A percentile compares a stretch with the other conserved stretches of the same genome.
phyloP scores from a whole-genome alignment of 2,329 filamentous ascomycete genomes.

The Neoscytalidium dimidiatum region DNA sequence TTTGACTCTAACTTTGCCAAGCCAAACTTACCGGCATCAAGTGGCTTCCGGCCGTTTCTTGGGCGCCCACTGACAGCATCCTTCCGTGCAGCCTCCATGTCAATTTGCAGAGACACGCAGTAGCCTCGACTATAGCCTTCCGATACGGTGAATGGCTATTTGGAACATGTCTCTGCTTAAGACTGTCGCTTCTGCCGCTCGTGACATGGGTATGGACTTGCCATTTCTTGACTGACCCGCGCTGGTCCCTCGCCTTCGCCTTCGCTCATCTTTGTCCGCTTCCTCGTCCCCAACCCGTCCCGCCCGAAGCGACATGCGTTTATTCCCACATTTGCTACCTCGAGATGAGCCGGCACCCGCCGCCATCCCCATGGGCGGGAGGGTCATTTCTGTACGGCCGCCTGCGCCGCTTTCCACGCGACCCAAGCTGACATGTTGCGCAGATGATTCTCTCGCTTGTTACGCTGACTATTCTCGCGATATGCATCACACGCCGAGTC shows the following conservation, averaged over 20 bases:
- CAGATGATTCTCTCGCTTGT: slow-evolving; percentile 12
- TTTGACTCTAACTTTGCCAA: slow-evolving; percentile 10
- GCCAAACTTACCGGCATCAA: not conserved
- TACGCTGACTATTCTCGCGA: slow-evolving; percentile 17
- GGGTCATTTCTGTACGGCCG: slow-evolving; percentile 25
- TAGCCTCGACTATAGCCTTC: slow-evolving; percentile 9
- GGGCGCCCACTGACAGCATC: not conserved
- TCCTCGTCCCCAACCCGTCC: not conserved
- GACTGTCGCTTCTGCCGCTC: not conserved
- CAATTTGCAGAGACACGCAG: not conserved
- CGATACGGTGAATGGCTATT: not conserved
- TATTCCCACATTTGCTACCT: not conserved
- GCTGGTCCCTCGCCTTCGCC: not conserved
- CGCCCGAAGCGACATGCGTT: not conserved
- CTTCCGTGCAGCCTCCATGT: not conserved
- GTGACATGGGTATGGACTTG: slow-evolving; percentile 10
- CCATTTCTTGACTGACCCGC: not conserved
- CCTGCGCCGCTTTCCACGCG: not conserved
- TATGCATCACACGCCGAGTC: slow-evolving; percentile 27
- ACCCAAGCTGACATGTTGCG: not conserved
- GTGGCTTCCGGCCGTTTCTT: not conserved
- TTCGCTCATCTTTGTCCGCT: not conserved
- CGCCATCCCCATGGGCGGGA: slow-evolving; percentile 27
- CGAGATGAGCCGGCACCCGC: slow-evolving; percentile 19
- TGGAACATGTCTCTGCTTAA: slow-evolving; percentile 7